Evolutionary conservation across 2,329 filamentous ascomycete species (phyloP).

Genomic region (Phoma sp.): DNA sequence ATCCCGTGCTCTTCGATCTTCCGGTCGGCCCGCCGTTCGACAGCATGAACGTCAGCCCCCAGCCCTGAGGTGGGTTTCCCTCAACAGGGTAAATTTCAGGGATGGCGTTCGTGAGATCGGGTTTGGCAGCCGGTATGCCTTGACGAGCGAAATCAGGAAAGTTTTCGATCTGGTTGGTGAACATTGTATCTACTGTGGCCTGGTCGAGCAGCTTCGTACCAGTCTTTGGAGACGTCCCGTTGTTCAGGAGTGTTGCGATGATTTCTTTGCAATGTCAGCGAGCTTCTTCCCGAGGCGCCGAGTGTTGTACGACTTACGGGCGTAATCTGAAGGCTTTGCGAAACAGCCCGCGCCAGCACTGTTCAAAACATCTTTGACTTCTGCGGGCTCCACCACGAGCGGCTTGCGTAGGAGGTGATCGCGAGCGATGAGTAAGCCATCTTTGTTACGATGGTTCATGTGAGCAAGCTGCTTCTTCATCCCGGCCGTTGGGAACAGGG

Average conservation of each 20-base stretch:
- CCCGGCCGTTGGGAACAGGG: slow-evolving; percentile 61
- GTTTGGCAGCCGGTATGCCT: slow-evolving; percentile 55
- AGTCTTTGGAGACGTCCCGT: slow-evolving; percentile 65
- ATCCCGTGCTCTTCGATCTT: slow-evolving; percentile 50
- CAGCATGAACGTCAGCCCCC: slow-evolving; percentile 67
- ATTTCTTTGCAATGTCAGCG: slow-evolving; percentile 54
- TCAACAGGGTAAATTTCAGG: slow-evolving; percentile 57
- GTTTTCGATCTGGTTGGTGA: slow-evolving; percentile 64
- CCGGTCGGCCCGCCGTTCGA: slow-evolving; percentile 40
- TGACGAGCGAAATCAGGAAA: slow-evolving; percentile 60
- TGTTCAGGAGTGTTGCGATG: slow-evolving; percentile 67
- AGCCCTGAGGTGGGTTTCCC: slow-evolving; percentile 63
- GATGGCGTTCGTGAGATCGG: slow-evolving; percentile 57
- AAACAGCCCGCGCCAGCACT: slow-evolving; percentile 68
- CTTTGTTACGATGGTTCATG: slow-evolving; percentile 60
- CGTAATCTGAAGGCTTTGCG: slow-evolving; percentile 65
- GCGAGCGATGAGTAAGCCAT: slow-evolving; percentile 47
- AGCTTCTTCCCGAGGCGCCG: not conserved
- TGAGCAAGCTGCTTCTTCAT: slow-evolving; percentile 64
- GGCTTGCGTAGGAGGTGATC: slow-evolving; percentile 61
- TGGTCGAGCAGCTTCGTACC: slow-evolving; percentile 60
- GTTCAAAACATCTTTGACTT: slow-evolving; percentile 58
- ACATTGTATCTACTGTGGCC: slow-evolving; percentile 68
- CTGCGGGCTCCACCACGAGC: slow-evolving; percentile 51
- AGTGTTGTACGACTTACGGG: slow-evolving; percentile 51